These are phyloP conservation scores for Penicillium arizonense DNA, from an alignment of 495 filamentous ascomycete species.

Conservation along the genomic window DNA sequence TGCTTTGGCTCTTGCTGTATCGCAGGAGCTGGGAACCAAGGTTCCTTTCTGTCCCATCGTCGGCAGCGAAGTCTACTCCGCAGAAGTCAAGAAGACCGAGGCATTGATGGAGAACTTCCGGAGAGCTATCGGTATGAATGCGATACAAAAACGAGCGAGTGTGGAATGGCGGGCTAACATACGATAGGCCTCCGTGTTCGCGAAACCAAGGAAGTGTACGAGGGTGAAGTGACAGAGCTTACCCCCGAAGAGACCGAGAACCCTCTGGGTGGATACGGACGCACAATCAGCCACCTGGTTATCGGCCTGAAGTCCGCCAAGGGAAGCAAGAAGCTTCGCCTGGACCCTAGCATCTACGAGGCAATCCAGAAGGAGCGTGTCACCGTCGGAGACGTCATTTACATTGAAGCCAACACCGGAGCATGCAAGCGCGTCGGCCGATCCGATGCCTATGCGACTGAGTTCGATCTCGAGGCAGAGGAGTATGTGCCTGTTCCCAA, in stretches of 20 bases:
- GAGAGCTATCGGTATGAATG: conserved; percentile 74
- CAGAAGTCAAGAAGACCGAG: conserved; percentile 99
- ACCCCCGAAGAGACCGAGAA: conserved; percentile 98
- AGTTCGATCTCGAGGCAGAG: conserved; percentile 97
- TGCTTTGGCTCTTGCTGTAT: conserved; percentile 88
- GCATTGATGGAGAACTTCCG: conserved; percentile 98
- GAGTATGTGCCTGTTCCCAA: conserved; percentile 98
- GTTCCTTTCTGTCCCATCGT: conserved; percentile 98
- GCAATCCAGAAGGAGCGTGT: conserved; percentile 98
- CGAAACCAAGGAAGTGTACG: conserved; percentile 97
- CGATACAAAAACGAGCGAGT: neutral
- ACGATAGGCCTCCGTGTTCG: conserved; percentile 74
- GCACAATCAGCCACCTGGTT: conserved; percentile 87
- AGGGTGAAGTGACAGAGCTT: conserved; percentile 93
- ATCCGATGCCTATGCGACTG: conserved; percentile 93
- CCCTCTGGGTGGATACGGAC: conserved; percentile 91
- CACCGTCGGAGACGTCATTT: conserved; percentile 93
- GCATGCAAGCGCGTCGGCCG: conserved; percentile 94
- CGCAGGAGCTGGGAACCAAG: conserved; percentile 93
- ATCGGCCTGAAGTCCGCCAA: conserved; percentile 87
- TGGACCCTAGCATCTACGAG: conserved; percentile 98
- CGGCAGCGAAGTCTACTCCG: conserved; percentile 93
- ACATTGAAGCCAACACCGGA: conserved; percentile 97
- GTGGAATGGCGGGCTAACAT: conserved; percentile 15
- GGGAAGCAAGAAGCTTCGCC: conserved; percentile 92